Conservation (phyloP, 23 red algal genomes). For the Pyropia yezoensis region DNA sequence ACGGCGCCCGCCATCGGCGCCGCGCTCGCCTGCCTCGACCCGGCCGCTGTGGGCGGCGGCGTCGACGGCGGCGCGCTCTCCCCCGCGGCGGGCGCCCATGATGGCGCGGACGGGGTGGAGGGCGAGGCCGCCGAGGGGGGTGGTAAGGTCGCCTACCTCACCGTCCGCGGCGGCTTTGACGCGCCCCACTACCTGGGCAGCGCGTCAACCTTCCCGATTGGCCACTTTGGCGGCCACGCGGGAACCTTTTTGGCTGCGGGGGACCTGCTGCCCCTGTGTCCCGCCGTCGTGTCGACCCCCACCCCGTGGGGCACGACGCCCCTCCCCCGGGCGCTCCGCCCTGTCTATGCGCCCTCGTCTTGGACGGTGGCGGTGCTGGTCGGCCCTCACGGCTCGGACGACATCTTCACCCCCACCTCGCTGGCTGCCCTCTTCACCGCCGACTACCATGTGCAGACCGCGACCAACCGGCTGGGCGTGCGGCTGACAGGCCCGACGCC, state of each 20-base stretch:
- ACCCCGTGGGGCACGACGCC: background rate
- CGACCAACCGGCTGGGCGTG: constrained; percentile 53
- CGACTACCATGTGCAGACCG: constrained; percentile 50
- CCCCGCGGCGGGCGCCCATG: background rate
- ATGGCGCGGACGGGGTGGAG: background rate
- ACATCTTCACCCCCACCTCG: constrained; percentile 28
- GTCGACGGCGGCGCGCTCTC: no score
- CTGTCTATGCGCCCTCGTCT: constrained; percentile 3
- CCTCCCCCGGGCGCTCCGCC: constrained; percentile 12
- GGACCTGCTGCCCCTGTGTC: constrained; percentile 31
- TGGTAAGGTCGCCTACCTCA: constrained; percentile 50
- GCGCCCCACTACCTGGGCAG: constrained; percentile 55
- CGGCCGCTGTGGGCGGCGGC: no score
- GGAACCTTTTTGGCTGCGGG: constrained; percentile 41
- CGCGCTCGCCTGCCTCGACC: no score
- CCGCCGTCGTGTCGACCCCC: background rate
- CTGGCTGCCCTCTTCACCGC: constrained; percentile 20
- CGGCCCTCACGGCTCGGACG: constrained; percentile 49
- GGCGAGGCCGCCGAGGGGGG: background rate
- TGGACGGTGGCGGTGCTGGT: constrained; percentile 37
- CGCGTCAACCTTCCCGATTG: constrained; percentile 49
- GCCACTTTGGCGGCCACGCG: constrained; percentile 41
- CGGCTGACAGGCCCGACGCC: constrained; percentile 52
- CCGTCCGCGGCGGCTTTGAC: constrained; percentile 47
- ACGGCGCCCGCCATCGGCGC: no score